phyloP scores from a whole-genome alignment of 305 asterid species.

The Petunia hybrid region DNA sequence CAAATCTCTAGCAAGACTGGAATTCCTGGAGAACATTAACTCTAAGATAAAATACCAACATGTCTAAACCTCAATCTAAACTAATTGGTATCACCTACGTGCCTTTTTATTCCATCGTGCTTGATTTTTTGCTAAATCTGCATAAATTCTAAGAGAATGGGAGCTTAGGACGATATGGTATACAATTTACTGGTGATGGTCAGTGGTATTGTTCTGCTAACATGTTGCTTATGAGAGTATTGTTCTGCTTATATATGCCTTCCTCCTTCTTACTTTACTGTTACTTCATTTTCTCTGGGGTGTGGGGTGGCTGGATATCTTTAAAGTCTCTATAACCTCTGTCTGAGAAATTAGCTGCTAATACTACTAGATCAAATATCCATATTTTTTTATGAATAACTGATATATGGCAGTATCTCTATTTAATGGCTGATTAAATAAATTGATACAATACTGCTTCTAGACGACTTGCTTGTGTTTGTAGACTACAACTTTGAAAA shows the following conservation, averaged over 20 bases:
- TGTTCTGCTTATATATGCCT: not conserved
- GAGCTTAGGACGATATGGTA: not conserved
- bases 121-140: not conserved
- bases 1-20: not conserved
- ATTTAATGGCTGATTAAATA: constrained; percentile 11
- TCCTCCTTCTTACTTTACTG: constrained; percentile 9
- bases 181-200: not conserved
- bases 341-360: not conserved
- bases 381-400: not conserved
- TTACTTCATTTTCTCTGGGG: constrained; percentile 24
- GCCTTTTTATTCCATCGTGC: not conserved
- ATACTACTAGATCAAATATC: not conserved
- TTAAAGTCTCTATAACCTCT: not conserved
- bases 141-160: not conserved
- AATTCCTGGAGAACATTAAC: not conserved
- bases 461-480: constrained; percentile 23
- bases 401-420: constrained; percentile 5
- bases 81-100: not conserved
- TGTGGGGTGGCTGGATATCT: constrained; percentile 4
- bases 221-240: not conserved
- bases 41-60: not conserved
- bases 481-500: constrained; percentile 14
- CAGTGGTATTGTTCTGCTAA: not conserved
- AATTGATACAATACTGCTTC: constrained; percentile 19
- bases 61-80: not conserved